These are phyloP conservation scores for Penicillium sp. DNA, from an alignment of 2,329 filamentous ascomycete genomes.

Conservation along the genomic window DNA sequence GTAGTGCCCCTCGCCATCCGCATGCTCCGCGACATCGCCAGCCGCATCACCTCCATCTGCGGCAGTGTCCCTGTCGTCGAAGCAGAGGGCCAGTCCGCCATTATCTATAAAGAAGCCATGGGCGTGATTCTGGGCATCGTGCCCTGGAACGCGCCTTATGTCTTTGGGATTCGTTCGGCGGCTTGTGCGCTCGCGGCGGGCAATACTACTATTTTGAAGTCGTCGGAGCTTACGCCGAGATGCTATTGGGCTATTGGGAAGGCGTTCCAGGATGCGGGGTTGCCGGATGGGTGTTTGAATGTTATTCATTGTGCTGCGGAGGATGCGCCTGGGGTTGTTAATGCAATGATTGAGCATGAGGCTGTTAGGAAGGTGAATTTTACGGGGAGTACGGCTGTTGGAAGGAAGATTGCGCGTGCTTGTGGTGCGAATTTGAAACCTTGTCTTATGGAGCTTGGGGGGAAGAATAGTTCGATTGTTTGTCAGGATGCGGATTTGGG, in stretches of 20 bases:
- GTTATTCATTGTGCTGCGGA: constrained; percentile 62
- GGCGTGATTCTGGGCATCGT: constrained; percentile 77
- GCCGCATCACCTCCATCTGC: constrained; percentile 48
- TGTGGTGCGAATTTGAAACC: constrained; percentile 76
- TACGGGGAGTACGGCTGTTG: constrained; percentile 70
- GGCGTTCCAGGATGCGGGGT: constrained; percentile 68
- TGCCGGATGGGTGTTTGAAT: constrained; percentile 75
- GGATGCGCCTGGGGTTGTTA: constrained; percentile 68
- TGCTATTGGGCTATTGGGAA: constrained; percentile 62
- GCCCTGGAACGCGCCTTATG: constrained; percentile 65
- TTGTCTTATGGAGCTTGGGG: constrained; percentile 75
- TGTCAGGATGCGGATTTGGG: constrained; percentile 75
- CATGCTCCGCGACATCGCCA: constrained; percentile 53
- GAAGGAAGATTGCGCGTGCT: constrained; percentile 65
- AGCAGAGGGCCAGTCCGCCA: constrained; percentile 57
- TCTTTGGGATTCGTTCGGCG: constrained; percentile 52
- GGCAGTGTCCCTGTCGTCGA: constrained; percentile 52
- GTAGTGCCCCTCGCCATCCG: constrained; percentile 33
- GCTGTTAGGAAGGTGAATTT: constrained; percentile 73
- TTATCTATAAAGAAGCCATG: constrained; percentile 72
- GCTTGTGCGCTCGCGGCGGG: constrained; percentile 67
- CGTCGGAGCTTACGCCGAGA: constrained; percentile 65
- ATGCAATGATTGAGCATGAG: constrained; percentile 64
- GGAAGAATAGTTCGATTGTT: constrained; percentile 77
- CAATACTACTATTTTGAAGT: constrained; percentile 73